Evolutionary conservation across 169 alveolate genomes (phyloP), one percentile per base, ranked within the genome.

Genomic region (Cryptosporidium ubiquitum): DNA sequence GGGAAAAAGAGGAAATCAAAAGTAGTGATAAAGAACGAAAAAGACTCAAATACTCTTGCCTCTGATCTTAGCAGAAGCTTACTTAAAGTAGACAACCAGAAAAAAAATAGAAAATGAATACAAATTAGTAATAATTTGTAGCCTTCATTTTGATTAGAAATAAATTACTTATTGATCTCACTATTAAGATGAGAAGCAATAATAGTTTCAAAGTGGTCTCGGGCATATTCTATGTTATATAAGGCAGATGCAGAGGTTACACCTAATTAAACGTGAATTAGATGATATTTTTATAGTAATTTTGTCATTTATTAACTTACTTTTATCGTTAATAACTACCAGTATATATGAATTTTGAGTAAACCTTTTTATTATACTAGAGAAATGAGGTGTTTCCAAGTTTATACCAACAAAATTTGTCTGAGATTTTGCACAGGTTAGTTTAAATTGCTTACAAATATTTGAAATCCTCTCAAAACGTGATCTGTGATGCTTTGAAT

Each of bases 401-500:
- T 84, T 93, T 93, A 97, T 93, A 1, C 95, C 91, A 84, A 93
- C 70, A 91, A 97, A 96, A 61, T 92, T 91, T 55, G 96, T 95
- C 75, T 94, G 95, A 7, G 97, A 93, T 70, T 95, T 95, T 75
- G 94, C 96, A 91, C 99, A 96, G 26, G 96, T 91, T 20, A 97
- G 91, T 86, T 97, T 97, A 91, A 96, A 96, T 91, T 96, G 96
- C 89, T 97, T 97, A 52, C 96, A 94, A 68, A 96, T 96, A 92
- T 96, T 97, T 29, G 97, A 94, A 35, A 97, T 92, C 91, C 96
- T 96, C 91, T 97, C 99, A 92, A 96, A 96, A 86, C 98, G 95
- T 92, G 92, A 68, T 85, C 91, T 49, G 86, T 89, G 39, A 58
- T 69, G 85, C 69, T 60, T 74, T 12, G 86, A 74, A 35, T 57